Evolutionary conservation across 2,329 filamentous ascomycete genomes (phyloP), one percentile per base, ranked within the genome.

Genomic region (Neofusicoccum parvum): DNA sequence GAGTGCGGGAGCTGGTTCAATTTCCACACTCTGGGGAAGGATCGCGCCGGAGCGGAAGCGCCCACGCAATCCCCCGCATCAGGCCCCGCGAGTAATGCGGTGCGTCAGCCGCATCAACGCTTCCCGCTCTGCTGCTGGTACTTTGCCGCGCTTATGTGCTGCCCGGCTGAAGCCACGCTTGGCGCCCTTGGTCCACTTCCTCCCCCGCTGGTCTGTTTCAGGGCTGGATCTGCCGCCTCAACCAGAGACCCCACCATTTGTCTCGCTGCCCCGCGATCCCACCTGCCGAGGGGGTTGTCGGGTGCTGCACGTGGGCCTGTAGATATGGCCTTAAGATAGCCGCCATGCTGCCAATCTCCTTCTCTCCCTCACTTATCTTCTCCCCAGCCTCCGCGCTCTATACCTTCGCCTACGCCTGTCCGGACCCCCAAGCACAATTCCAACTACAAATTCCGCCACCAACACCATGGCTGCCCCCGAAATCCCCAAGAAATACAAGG

Each of bases 401-500:
- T n/a, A 5, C 7, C 53, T 36, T 10, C 39, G 23, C 15, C 15
- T 11, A n/a, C 39, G 23, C 15, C 23, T n/a, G 11, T 5, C 50
- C 17, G n/a, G 12, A 15, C 5, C 14, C 36, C 11, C 10, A 12
- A n/a, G 20, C 15, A 17, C 32, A 7, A 37, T n/a, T 32, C 32
- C n/a, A 20, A 41, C n/a, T n/a, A 20, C 6, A 5, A 9, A n/a
- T 6, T 34, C 34, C 41, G 15, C 32, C 23, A 36, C 45, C 41
- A 12, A 12, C 34, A 50, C 46, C 20, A 75, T 76, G 74, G 66
- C 64, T 59, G 66, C 68, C 34, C 41, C 68, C 1, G 70, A 77
- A 23, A 71, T 84, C 32, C 82, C 88, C 4, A 82, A 83, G 71
- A 88, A 84, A 67, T 85, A 89, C 75, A 90, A 88, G 76, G 88